Conservation (phyloP, 371 early-diverging fungal species). For the Mortierella sp. region DNA sequence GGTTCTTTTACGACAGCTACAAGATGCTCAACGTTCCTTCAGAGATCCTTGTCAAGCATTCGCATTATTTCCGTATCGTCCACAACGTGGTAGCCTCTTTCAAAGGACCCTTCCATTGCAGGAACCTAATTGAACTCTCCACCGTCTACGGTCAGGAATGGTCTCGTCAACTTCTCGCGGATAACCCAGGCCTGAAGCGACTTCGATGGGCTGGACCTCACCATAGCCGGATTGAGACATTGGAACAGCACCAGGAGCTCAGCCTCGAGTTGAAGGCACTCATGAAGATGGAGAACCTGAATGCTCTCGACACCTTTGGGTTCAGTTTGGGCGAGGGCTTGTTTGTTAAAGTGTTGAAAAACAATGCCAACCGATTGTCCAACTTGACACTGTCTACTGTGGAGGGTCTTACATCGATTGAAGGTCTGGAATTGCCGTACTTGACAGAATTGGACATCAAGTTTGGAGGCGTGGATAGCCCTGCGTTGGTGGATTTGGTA, state of each 20-base stretch:
- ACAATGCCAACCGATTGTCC: conserved; percentile 33
- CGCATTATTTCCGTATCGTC: conserved; percentile 35
- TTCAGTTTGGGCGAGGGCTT: conserved; percentile 43
- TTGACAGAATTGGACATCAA: conserved; percentile 34
- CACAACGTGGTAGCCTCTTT: conserved; percentile 34
- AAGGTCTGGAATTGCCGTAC: conserved; percentile 35
- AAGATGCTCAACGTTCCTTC: conserved; percentile 31
- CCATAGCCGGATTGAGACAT: conserved; percentile 27
- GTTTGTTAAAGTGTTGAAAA: conserved; percentile 44
- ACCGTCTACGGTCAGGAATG: conserved; percentile 49
- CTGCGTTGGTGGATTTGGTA: conserved; percentile 34
- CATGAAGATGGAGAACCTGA: conserved; percentile 36
- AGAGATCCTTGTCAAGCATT: conserved; percentile 21
- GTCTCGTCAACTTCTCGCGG: conserved; percentile 27
- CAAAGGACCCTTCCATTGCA: conserved; percentile 41
- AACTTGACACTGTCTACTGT: conserved; percentile 33
- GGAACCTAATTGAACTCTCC: conserved; percentile 30
- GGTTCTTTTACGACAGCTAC: conserved; percentile 42
- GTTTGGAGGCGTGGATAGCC: conserved; percentile 35
- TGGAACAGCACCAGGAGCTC: conserved; percentile 43
- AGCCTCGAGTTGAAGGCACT: conserved; percentile 30
- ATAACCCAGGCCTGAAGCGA: conserved; percentile 33
- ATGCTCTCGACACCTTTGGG: conserved; percentile 32
- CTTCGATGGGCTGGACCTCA: conserved; percentile 44
- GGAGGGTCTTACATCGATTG: conserved; percentile 39